These are phyloP conservation scores for Wickerhamiella shivajii DNA, from an alignment of 805 yeast genomes.

Conservation along the genomic window DNA sequence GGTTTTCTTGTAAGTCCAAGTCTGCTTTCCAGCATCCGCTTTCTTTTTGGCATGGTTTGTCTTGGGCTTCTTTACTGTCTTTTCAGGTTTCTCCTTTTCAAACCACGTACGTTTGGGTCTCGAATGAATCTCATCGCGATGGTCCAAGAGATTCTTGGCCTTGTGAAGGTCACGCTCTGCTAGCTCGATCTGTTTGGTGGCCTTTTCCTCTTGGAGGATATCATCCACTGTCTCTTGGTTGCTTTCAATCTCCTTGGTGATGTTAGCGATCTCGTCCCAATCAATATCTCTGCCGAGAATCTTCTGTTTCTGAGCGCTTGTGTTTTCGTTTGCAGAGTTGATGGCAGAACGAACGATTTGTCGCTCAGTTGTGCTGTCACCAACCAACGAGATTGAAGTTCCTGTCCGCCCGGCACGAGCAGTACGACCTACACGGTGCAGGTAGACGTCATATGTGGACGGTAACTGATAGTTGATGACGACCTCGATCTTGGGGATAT, in stretches of 20 bases:
- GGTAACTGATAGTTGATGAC: constrained; percentile 97
- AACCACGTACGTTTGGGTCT: constrained; percentile 98
- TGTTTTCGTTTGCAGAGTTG: constrained; percentile 40
- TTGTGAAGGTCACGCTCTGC: constrained; percentile 86
- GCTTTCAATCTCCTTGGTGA: constrained; percentile 44
- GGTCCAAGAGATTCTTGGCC: constrained; percentile 72
- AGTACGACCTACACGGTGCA: constrained; percentile 97
- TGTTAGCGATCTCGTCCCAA: constrained; percentile 68
- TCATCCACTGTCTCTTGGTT: constrained; percentile 54
- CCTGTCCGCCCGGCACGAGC: constrained; percentile 99
- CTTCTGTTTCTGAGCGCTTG: constrained; percentile 35
- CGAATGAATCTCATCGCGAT: constrained; percentile 66
- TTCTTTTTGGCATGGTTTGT: constrained; percentile 50
- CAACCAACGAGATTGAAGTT: constrained; percentile 82
- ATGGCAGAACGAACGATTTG: constrained; percentile 82
- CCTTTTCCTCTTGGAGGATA: constrained; percentile 73
- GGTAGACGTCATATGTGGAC: constrained; percentile 72
- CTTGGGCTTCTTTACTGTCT: constrained; percentile 27
- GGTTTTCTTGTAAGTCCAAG: constrained; percentile 67
- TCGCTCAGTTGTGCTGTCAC: constrained; percentile 80
- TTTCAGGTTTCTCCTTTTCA: constrained; percentile 34
- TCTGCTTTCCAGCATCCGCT: constrained; percentile 43
- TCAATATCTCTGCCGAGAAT: constrained; percentile 77
- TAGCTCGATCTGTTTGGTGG: constrained; percentile 66
- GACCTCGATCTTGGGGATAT: constrained; percentile 92